Conservation (phyloP, 2,329 filamentous ascomycete genomes). For the Gnomoniopsis sp. region DNA sequence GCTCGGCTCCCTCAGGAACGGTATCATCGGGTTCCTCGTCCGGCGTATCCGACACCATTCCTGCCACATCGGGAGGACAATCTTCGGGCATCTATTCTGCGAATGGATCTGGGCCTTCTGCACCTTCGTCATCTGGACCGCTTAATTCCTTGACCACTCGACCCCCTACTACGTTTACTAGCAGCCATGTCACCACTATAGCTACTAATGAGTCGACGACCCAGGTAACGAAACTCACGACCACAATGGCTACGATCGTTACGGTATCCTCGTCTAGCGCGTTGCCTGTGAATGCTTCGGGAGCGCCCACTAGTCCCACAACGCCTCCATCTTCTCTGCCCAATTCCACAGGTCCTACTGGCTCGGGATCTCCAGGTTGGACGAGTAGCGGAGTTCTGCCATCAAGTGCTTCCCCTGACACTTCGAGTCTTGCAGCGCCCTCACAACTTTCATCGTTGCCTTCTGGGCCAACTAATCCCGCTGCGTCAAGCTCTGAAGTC, state of each 20-base stretch:
- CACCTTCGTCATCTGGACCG: neutral
- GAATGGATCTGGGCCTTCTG: neutral
- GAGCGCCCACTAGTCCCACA: neutral
- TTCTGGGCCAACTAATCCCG: neutral
- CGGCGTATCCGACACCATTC: neutral
- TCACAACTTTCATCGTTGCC: neutral
- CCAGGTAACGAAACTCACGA: conserved; percentile 12
- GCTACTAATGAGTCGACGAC: conserved; percentile 16
- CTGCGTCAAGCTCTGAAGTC: neutral
- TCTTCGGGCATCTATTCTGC: neutral
- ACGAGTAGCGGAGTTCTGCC: neutral
- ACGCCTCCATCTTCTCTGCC: neutral
- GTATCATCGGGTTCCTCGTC: neutral
- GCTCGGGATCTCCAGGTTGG: neutral
- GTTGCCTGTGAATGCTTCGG: neutral
- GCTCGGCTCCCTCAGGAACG: neutral
- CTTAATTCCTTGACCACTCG: neutral
- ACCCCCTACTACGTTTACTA: conserved; percentile 4
- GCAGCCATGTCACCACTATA: conserved; percentile 3
- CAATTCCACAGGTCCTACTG: neutral
- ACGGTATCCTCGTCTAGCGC: conserved; percentile 1
- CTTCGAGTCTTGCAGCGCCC: neutral
- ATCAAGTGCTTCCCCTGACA: neutral
- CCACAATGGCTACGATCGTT: conserved; percentile 1
- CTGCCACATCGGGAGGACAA: neutral